These are phyloP conservation scores for Plasmodium vivax DNA, from an alignment of 169 alveolate genomes.

Conservation along the genomic window DNA sequence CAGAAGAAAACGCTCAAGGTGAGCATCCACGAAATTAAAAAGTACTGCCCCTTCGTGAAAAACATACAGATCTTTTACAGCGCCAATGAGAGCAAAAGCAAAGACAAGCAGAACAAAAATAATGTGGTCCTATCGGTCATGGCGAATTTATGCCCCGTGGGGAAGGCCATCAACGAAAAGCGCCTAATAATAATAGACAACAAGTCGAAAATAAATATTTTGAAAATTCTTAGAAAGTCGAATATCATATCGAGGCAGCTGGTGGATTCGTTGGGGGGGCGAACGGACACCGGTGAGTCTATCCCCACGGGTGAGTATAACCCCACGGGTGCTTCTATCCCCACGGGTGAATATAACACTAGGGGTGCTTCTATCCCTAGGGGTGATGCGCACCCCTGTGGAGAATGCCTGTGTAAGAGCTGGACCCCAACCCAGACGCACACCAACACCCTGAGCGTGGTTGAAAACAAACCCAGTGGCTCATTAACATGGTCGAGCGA, in stretches of 20 bases:
- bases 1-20: conserved; percentile 66
- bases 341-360: too few relatives aligned
- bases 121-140: conserved; percentile 69
- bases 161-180: conserved; percentile 72
- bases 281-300: not conserved
- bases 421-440: not conserved
- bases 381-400: not conserved
- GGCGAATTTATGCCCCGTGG: conserved; percentile 70
- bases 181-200: conserved; percentile 70
- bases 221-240: conserved; percentile 40
- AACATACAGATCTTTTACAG: conserved; percentile 22
- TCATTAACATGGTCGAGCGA: not conserved
- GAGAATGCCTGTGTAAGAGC: not conserved
- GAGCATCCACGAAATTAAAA: conserved; percentile 55
- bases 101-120: conserved; percentile 54
- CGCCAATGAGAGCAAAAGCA: conserved; percentile 43
- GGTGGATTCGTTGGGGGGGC: conserved; percentile 2
- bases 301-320: too few relatives aligned
- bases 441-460: not conserved
- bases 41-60: conserved; percentile 72
- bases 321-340: too few relatives aligned
- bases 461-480: not conserved
- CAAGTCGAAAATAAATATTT: conserved; percentile 50
- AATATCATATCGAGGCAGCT: not conserved
- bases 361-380: too few relatives aligned